These are phyloP conservation scores for Penicillium cosmopolitanum DNA, from an alignment of 495 filamentous ascomycete species.

Conservation along the genomic window DNA sequence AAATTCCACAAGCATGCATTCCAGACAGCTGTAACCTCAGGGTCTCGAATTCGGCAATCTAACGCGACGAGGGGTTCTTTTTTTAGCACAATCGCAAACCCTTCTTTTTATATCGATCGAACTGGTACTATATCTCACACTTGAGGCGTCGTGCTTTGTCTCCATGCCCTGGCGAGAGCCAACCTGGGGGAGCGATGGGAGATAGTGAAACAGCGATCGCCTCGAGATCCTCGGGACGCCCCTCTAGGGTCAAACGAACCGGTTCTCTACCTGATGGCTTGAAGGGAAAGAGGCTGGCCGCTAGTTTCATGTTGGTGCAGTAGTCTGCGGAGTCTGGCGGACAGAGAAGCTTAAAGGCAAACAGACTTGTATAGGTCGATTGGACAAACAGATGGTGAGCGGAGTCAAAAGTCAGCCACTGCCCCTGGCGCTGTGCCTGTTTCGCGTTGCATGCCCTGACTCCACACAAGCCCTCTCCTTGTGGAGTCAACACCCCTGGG, in stretches of 20 bases:
- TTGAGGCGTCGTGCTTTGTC: conserved; percentile 12
- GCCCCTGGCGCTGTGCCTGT: conserved; percentile 6
- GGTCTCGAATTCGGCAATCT: neutral
- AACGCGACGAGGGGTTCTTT: neutral
- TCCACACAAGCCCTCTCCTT: conserved; percentile 5
- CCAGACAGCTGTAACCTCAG: conserved; percentile 5
- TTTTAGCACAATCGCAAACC: conserved; percentile 9
- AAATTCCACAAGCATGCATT: neutral
- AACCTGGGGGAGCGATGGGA: conserved; percentile 1
- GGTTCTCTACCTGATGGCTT: conserved; percentile 20
- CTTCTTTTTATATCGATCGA: conserved; percentile 7
- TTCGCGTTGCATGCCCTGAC: neutral
- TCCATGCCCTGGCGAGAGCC: neutral
- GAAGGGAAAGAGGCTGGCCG: conserved; percentile 5
- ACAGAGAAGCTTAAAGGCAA: conserved; percentile 20
- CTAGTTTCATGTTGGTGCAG: conserved; percentile 20
- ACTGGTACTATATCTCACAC: conserved; percentile 22
- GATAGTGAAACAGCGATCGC: conserved; percentile 29
- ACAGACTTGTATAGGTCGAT: neutral
- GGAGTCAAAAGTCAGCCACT: neutral
- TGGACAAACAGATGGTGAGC: neutral
- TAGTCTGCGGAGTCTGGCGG: conserved; percentile 22
- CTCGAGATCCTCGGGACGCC: conserved; percentile 16
- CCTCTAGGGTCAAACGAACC: conserved; percentile 24
- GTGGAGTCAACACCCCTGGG: conserved; percentile 5